Evolutionary conservation across 768 basidiomycete species (phyloP), one percentile per base, ranked within the genome.

Genomic region (Russula lepida): DNA sequence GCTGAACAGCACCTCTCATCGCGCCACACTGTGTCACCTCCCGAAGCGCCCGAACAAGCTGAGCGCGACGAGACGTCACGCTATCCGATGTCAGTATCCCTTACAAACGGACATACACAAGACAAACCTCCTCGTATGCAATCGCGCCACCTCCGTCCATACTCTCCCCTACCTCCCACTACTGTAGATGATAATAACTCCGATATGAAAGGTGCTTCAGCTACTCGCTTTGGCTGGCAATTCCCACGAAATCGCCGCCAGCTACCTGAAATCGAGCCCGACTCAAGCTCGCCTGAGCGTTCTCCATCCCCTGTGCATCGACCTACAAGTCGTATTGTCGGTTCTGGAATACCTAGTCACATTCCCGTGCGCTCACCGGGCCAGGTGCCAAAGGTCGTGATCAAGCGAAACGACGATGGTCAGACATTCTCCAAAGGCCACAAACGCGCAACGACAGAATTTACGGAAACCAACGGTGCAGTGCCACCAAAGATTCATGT

Each of bases 281-380:
- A 77, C 41, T 60, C 64, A 27, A 71, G 71, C 7, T 70, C 70
- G 2, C 66, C 67, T 1, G 67, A 66, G 60, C 67, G 65, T 13
- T 68, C 68, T 27, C 21, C 61, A 19, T 41, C 35, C 62, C 62
- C 63, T 59, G 70, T 49, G 66, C 54, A 56, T 23, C 58, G 67
- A 12, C 64, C 74, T 54, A 63, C 69, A 1, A 71, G 69, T 58
- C 67, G 69, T 27, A 49, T 61, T 28, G 69, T 74, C 6, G 69
- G 68, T 21, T 54, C 64, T 17, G 56, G 60, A 48, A 56, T 59
- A 19, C 62, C 71, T 8, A 81, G 79, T 56, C 73, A 75, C 32
- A 80, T 83, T 56, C 80, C 81, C 15, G 72, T 79, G 5, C 73
- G 73, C 25, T 73, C 79, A 19, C 73, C 75, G 21, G 66, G 70